phyloP scores from a whole-genome alignment of 2,329 filamentous ascomycete genomes.

The Neofusicoccum laricinum region DNA sequence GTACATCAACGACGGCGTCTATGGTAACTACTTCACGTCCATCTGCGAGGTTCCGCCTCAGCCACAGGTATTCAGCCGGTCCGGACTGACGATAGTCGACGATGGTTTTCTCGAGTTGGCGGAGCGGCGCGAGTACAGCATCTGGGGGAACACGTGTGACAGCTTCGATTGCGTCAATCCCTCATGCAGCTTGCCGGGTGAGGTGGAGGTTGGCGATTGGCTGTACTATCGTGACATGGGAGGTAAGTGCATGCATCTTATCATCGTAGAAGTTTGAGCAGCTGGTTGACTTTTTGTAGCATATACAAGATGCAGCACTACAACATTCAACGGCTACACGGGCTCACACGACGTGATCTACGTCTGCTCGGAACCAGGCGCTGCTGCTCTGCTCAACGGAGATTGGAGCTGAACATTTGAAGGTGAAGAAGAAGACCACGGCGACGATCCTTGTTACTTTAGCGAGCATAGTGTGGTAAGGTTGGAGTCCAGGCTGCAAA shows the following conservation, averaged over 20 bases:
- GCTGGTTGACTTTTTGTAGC: constrained; percentile 41
- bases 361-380: constrained; percentile 82
- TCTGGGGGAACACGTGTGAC: constrained; percentile 94
- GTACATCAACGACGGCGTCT: constrained; percentile 90
- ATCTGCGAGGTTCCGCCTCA: constrained; percentile 90
- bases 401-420: background rate
- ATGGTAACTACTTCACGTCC: constrained; percentile 94
- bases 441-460: background rate
- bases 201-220: constrained; percentile 87
- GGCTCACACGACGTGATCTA: constrained; percentile 86
- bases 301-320: constrained; percentile 92
- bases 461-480: background rate
- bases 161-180: constrained; percentile 87
- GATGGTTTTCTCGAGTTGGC: constrained; percentile 38
- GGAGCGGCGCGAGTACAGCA: constrained; percentile 59
- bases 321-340: constrained; percentile 89
- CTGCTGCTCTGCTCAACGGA: constrained; percentile 60
- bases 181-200: constrained; percentile 68
- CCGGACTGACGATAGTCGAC: constrained; percentile 57
- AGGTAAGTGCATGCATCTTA: constrained; percentile 22
- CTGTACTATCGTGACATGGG: constrained; percentile 96
- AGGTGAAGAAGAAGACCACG: background rate
- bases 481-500: no score
- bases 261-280: no score
- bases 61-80: constrained; percentile 68